Conservation (phyloP, 148 eudicot species). For the Cornus controversa region DNA sequence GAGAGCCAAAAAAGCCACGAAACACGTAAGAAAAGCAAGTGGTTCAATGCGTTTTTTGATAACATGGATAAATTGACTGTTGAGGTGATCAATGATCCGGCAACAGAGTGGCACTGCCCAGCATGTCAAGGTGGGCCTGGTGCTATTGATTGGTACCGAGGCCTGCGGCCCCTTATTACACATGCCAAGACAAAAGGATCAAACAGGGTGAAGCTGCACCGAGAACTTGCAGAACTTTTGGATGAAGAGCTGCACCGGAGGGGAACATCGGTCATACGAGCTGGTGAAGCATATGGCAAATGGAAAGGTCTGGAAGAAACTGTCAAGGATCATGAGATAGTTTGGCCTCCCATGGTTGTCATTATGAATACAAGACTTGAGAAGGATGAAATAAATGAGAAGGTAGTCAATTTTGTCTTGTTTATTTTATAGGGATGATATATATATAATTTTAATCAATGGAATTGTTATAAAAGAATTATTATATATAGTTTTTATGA, state of each 20-base stretch:
- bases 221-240: conserved; percentile 58
- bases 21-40: conserved; percentile 42
- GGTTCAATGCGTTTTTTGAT: conserved; percentile 51
- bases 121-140: conserved; percentile 86
- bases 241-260: conserved; percentile 64
- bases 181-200: conserved; percentile 80
- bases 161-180: conserved; percentile 55
- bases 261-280: conserved; percentile 53
- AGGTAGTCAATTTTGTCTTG: conserved; percentile 21
- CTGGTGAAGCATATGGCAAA: conserved; percentile 54
- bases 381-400: conserved; percentile 59
- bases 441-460: background rate
- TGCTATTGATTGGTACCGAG: conserved; percentile 75
- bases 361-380: conserved; percentile 64
- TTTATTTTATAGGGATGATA: background rate
- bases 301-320: conserved; percentile 53
- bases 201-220: conserved; percentile 58
- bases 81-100: conserved; percentile 54
- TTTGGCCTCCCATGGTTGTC: conserved; percentile 92
- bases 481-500: too few relatives aligned
- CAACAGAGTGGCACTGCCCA: conserved; percentile 84
- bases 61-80: conserved; percentile 44
- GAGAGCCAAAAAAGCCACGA: conserved; percentile 46
- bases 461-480: background rate
- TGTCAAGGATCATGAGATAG: conserved; percentile 49